Evolutionary conservation across 768 basidiomycete genomes (phyloP).

Genomic region (Austroboletus eburneus): DNA sequence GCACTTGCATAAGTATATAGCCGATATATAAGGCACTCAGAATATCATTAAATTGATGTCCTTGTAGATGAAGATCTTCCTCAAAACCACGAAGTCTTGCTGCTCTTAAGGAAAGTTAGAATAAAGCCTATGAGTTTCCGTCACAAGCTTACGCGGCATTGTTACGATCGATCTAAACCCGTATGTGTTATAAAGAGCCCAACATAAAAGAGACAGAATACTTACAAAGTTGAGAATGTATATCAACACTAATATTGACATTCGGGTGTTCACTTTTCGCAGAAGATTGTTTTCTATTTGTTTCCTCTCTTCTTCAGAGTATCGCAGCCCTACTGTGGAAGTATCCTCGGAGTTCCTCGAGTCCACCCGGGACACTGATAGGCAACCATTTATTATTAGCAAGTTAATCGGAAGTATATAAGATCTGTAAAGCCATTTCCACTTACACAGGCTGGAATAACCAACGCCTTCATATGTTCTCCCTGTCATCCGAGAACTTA

Average conservation of each 20-base stretch:
- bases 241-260: constrained; percentile 34
- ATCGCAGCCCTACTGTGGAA: neutral
- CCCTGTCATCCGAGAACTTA: constrained; percentile 10
- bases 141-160: constrained; percentile 51
- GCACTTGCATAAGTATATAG: constrained; percentile 78
- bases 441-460: constrained; percentile 20
- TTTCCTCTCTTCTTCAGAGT: constrained; percentile 24
- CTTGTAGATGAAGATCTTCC: constrained; percentile 57
- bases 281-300: constrained; percentile 41
- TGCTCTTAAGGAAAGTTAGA: constrained; percentile 40
- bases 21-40: constrained; percentile 67
- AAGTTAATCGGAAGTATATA: neutral
- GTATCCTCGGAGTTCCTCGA: constrained; percentile 7
- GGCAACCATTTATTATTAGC: neutral
- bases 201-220: neutral
- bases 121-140: neutral
- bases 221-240: constrained; percentile 36
- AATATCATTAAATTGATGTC: constrained; percentile 61
- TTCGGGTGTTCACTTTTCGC: constrained; percentile 31
- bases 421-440: neutral
- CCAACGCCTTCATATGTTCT: constrained; percentile 3
- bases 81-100: constrained; percentile 72
- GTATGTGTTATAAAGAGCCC: neutral
- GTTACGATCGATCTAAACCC: constrained; percentile 60
- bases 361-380: too few species aligned